phyloP scores from a whole-genome alignment of 1,284 basidiomycete species.

The Cryptococcus maquisensis region DNA sequence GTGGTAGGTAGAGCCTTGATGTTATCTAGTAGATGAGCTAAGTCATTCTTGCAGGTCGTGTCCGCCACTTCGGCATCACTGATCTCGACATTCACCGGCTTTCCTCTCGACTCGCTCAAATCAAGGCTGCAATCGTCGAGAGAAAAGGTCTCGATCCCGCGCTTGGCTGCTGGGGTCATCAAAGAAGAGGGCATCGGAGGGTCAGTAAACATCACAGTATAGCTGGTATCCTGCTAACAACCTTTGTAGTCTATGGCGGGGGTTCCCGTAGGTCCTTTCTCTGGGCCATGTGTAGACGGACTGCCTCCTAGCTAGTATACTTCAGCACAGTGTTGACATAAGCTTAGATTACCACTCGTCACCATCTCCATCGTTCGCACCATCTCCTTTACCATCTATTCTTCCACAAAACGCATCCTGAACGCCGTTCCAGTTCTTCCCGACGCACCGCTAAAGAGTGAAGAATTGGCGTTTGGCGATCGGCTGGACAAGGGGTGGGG shows the following conservation, averaged over 20 bases:
- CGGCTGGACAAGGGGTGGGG: too few species aligned
- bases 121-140: conserved; percentile 83
- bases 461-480: background rate
- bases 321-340: too few species aligned
- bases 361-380: conserved; percentile 94
- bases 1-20: conserved; percentile 20
- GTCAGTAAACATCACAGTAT: conserved; percentile 51
- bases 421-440: conserved; percentile 42
- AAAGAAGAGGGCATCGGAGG: conserved; percentile 86
- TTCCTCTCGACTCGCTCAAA: conserved; percentile 78
- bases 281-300: background rate
- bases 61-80: conserved; percentile 48
- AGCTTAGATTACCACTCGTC: conserved; percentile 75
- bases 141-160: conserved; percentile 66
- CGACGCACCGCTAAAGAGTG: background rate
- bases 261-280: conserved; percentile 35
- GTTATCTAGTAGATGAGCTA: background rate
- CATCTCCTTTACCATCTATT: conserved; percentile 90
- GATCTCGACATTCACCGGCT: conserved; percentile 49
- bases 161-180: conserved; percentile 63
- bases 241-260: conserved; percentile 41
- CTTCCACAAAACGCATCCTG: conserved; percentile 76
- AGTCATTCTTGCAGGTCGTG: conserved; percentile 30
- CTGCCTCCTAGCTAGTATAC: too few species aligned
- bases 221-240: background rate